Percentiles rank a stretch among this genome's conserved stretches.
These are phyloP conservation scores for Camellia sinensis DNA, from an alignment of 148 eudicot species.

Conservation along the genomic window DNA sequence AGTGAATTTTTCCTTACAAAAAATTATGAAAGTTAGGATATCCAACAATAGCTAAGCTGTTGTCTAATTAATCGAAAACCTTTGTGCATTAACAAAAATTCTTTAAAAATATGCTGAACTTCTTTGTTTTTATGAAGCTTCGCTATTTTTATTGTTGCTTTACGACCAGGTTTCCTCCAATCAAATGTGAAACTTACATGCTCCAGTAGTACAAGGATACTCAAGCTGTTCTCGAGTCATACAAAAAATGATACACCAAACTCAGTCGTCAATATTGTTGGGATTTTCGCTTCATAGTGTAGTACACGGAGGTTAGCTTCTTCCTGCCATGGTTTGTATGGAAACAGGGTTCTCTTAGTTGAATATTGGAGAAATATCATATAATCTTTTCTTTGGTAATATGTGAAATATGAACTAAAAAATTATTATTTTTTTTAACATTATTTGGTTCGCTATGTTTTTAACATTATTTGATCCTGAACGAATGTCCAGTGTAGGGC, in stretches of 20 bases:
- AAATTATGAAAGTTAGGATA: too few relatives aligned
- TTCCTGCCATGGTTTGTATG: not conserved
- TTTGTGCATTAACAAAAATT: not conserved
- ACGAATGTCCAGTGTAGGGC: too few relatives aligned
- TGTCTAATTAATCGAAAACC: too few relatives aligned
- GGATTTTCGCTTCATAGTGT: not conserved
- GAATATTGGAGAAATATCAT: not conserved
- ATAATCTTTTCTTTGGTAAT: too few relatives aligned
- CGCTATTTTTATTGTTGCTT: not conserved
- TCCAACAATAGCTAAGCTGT: too few relatives aligned
- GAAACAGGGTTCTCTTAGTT: not conserved
- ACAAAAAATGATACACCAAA: slow-evolving; percentile 27
- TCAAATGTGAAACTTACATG: slow-evolving; percentile 58
- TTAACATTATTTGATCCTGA: too few relatives aligned
- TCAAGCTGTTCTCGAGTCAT: slow-evolving; percentile 51
- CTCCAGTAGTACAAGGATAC: slow-evolving; percentile 80
- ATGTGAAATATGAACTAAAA: too few relatives aligned
- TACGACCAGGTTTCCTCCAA: slow-evolving; percentile 65
- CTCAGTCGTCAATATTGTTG: not conserved
- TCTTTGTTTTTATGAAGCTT: not conserved
- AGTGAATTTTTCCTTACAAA: too few relatives aligned
- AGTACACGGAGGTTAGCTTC: not conserved
- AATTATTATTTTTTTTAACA: too few relatives aligned
- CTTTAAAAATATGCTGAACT: not conserved
- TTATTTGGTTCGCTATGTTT: too few relatives aligned